These are phyloP conservation scores for Inonotus hispidus DNA, from an alignment of 1,284 basidiomycete genomes.

Conservation along the genomic window DNA sequence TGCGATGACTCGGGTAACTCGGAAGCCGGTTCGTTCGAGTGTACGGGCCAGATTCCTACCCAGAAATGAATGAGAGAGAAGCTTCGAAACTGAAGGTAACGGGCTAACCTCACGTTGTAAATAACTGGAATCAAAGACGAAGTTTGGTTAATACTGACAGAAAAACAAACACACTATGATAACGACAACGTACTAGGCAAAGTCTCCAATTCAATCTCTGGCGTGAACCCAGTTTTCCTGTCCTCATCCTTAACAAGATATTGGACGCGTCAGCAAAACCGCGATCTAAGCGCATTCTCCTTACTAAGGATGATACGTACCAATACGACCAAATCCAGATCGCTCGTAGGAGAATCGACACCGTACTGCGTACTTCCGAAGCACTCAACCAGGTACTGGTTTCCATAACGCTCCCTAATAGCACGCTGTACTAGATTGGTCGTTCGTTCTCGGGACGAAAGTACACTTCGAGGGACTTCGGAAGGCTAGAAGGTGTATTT, in stretches of 20 bases:
- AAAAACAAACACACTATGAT: too few relatives aligned
- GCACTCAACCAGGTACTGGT: constrained; percentile 32
- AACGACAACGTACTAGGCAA: constrained; percentile 29
- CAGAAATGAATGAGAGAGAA: background rate
- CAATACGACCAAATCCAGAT: constrained; percentile 47
- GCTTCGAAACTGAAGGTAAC: constrained; percentile 1
- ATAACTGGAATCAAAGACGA: constrained; percentile 28
- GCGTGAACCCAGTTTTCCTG: constrained; percentile 32
- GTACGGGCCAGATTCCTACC: constrained; percentile 24
- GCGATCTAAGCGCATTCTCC: background rate
- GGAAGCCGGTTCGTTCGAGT: constrained; percentile 34
- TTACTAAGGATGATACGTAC: constrained; percentile 28
- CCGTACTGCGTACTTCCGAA: constrained; percentile 51
- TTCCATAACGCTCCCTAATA: constrained; percentile 32
- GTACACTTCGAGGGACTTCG: background rate
- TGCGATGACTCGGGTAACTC: constrained; percentile 29
- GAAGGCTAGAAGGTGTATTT: background rate
- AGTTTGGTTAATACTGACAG: too few relatives aligned
- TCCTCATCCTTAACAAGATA: constrained; percentile 33
- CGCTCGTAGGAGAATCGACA: constrained; percentile 33
- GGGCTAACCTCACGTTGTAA: constrained; percentile 31
- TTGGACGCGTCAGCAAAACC: background rate
- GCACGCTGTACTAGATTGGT: constrained; percentile 21
- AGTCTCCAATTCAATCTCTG: constrained; percentile 21
- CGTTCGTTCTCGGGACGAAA: constrained; percentile 15